These are phyloP conservation scores for Coemansia sp. DNA, from an alignment of 192 early-diverging fungal species.

Conservation along the genomic window DNA sequence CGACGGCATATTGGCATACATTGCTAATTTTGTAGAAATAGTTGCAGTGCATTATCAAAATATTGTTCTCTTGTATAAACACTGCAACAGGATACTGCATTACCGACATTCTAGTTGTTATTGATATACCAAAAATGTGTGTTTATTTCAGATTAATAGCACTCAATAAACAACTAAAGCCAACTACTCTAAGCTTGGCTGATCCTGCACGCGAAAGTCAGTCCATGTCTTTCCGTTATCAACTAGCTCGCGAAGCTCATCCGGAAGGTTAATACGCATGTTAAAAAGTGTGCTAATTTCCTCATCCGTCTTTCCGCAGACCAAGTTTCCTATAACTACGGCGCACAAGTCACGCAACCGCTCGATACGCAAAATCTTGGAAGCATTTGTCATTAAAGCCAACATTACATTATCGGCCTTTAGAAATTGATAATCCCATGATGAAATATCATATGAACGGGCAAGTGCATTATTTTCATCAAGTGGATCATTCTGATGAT, in stretches of 20 bases:
- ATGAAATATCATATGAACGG: slow-evolving; percentile 73
- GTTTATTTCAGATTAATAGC: too few relatives aligned
- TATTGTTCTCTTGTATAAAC: too few relatives aligned
- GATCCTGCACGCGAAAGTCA: background rate
- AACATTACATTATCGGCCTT: slow-evolving; percentile 76
- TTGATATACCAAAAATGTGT: too few relatives aligned
- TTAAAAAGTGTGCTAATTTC: slow-evolving; percentile 96
- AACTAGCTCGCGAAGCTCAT: too few relatives aligned
- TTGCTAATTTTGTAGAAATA: too few relatives aligned
- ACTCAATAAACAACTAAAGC: too few relatives aligned
- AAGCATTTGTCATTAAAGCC: slow-evolving; percentile 77
- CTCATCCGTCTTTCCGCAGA: slow-evolving; percentile 90
- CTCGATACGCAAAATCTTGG: slow-evolving; percentile 95
- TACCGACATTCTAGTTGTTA: too few relatives aligned
- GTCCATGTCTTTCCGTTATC: too few relatives aligned
- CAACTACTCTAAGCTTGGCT: too few relatives aligned
- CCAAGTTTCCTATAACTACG: slow-evolving; percentile 96
- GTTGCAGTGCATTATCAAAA: too few relatives aligned
- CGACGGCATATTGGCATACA: too few relatives aligned
- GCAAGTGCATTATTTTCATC: slow-evolving; percentile 47
- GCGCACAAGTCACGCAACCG: slow-evolving; percentile 79
- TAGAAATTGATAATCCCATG: slow-evolving; percentile 80
- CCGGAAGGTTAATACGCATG: slow-evolving; percentile 47
- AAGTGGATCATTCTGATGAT: slow-evolving; percentile 72
- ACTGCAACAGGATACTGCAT: too few relatives aligned